Evolutionary conservation across 257 asterid genomes (phyloP), one percentile per base, ranked within the genome.

Genomic region (Nyctanthes arbortristis): DNA sequence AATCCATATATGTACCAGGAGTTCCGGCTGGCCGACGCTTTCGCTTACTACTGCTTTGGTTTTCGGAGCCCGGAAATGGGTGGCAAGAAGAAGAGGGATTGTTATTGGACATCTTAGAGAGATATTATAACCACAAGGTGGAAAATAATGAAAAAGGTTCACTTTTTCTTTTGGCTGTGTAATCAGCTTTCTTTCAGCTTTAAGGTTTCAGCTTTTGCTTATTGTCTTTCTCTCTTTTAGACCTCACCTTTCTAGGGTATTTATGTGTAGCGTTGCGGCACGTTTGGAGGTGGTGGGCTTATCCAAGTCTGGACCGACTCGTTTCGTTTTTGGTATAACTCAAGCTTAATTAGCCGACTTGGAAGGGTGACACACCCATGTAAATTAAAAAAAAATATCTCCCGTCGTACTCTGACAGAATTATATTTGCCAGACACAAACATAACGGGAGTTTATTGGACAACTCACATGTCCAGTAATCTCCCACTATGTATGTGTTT

Each of bases 1-100:
- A 70, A 20, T 1, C 25, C 1, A 4, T 35, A 25, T 5, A 43
- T 43, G 33, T 77, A 88, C 97, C 97, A 69, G 97, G 97, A 31
- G 97, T 91, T 22, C 97, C 97, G 25, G 97, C 97, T 7, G 97
- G 97, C 13, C 96, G 76, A 24, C 97, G 68, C 72, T 84, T 82
- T 61, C 93, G 43, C 68, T 83, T 79, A 37, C 79, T 74, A 65
- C 66, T 55, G 76, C 31, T 79, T 33, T 73, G 84, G 70, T 66
- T 80, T 36, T 84, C 86, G 0, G 81, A 73, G 20, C 67, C 80
- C 20, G 83, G 33, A 75, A 84, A 84, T 1, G 84, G 89, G 39
- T 84, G 85, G 13, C 82, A 77, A 22, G 90, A 74, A 33, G 86
- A 78, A 18, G 87, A 80, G 0, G 90, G 87, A 60, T 29, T 72